Evolutionary conservation across 345 rosid genomes (phyloP), one percentile per base, ranked within the genome.

Genomic region (Bruguiera gymnorhiza): DNA sequence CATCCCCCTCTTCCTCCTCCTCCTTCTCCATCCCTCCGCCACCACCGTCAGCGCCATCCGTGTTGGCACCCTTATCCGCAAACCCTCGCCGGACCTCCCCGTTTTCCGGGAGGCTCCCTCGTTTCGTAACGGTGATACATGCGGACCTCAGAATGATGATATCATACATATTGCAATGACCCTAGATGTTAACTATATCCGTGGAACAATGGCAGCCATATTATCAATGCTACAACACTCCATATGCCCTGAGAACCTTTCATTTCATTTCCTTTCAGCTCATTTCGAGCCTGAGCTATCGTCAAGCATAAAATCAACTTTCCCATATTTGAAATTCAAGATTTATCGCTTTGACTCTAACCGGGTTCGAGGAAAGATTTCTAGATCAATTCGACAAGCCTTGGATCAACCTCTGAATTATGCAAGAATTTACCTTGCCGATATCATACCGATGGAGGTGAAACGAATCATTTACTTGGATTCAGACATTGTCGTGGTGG

Each of bases 201-300:
- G 92, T 19, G 92, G 92, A 3, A 89, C 96, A 59, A 86, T 87
- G 87, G 90, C 90, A 0, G 92, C 96, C 1, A 79, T 84, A 24
- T 77, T 87, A 60, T 87, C 89, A 30, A 75, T 86, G 76, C 73
- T 89, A 19, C 87, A 83, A 36, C 89, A 87, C 72, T 81, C 90
- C 0, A 79, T 83, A 0, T 87, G 90, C 55, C 89, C 96, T 1
- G 86, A 86, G 52, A 87, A 82, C 79, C 70, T 89, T 8, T 79
- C 84, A 11, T 89, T 87, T 68, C 96, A 89, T 83, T 89, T 89
- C 80, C 82, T 87, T 11, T 76, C 78, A 8, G 80, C 75, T 11
- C 86, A 78, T 70, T 79, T 72, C 57, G 85, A 74, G 10, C 72
- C 80, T 4, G 81, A 82, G 11, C 84, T 85, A 6, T 67, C 73